A percentile compares a stretch with the other conserved stretches of the same genome.
Evolutionary conservation across 345 rosid species (phyloP).

Genomic region (Populus pruinosa): DNA sequence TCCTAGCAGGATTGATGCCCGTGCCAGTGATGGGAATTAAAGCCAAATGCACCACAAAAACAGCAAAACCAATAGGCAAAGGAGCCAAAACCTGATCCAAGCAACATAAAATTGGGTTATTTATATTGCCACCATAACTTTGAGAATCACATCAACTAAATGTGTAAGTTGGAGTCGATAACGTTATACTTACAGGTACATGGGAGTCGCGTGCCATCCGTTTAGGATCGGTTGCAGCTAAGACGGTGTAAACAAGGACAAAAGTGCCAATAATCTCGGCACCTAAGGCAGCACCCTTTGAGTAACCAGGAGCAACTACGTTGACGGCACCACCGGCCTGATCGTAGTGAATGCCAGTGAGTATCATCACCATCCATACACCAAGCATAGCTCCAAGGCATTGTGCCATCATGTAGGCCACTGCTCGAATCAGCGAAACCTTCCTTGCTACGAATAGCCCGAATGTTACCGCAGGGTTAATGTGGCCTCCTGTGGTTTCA

Average conservation of each 20-base stretch:
- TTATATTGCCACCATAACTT: too few relatives aligned
- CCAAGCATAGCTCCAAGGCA: constrained; percentile 76
- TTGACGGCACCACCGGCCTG: constrained; percentile 65
- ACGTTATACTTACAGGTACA: constrained; percentile 49
- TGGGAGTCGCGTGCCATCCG: constrained; percentile 85
- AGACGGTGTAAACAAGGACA: constrained; percentile 44
- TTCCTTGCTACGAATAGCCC: constrained; percentile 66
- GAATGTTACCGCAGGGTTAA: constrained; percentile 65
- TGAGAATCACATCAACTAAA: too few relatives aligned
- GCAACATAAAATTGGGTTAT: neutral
- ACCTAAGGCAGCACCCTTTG: constrained; percentile 63
- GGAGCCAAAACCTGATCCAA: constrained; percentile 57
- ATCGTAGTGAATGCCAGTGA: constrained; percentile 54
- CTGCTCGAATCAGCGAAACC: constrained; percentile 60
- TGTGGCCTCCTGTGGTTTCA: constrained; percentile 54
- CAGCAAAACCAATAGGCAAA: constrained; percentile 72
- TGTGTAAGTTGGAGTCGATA: too few relatives aligned
- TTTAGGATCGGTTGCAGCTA: constrained; percentile 86
- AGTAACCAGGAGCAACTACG: constrained; percentile 50
- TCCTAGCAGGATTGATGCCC: constrained; percentile 66
- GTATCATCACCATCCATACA: constrained; percentile 70
- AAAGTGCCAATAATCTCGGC: constrained; percentile 82
- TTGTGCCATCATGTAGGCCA: constrained; percentile 76
- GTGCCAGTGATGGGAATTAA: constrained; percentile 66
- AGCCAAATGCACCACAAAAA: constrained; percentile 66